Evolutionary conservation across 1,139 yeast species (phyloP).

Genomic region (Debaryomyces robertsiae): DNA sequence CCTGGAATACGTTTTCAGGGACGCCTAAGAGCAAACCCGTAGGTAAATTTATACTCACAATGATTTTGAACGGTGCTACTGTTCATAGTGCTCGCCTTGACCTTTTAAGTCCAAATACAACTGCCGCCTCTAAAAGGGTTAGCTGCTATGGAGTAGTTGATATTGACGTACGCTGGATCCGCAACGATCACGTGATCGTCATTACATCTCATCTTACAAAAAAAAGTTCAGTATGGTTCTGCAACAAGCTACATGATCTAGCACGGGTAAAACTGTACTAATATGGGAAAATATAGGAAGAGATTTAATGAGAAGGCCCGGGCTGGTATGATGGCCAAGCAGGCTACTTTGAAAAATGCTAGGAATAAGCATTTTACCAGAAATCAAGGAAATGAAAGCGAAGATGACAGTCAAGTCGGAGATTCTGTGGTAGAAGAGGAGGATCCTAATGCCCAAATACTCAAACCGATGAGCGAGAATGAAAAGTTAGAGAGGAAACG

Average conservation of each 20-base stretch:
- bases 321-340: constrained; percentile 81
- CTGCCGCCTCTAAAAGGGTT: too few species aligned
- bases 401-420: constrained; percentile 19
- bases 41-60: constrained; percentile 27
- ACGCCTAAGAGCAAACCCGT: too few species aligned
- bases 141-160: too few species aligned
- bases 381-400: constrained; percentile 40
- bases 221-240: constrained; percentile 6
- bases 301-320: constrained; percentile 87
- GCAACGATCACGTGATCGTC: constrained; percentile 1
- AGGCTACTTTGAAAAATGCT: constrained; percentile 65
- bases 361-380: constrained; percentile 69
- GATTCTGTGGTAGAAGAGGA: constrained; percentile 14
- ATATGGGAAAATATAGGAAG: constrained; percentile 80
- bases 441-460: constrained; percentile 64
- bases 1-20: too few species aligned
- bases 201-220: constrained; percentile 9
- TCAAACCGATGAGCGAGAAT: constrained; percentile 51
- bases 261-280: background rate
- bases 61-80: constrained; percentile 32
- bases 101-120: background rate
- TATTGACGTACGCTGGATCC: too few species aligned
- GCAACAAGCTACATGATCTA: background rate
- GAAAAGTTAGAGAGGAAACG: constrained; percentile 70
- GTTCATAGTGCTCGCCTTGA: constrained; percentile 18